Evolutionary conservation across 768 basidiomycete genomes (phyloP).

Genomic region (Mrakia frigida): DNA sequence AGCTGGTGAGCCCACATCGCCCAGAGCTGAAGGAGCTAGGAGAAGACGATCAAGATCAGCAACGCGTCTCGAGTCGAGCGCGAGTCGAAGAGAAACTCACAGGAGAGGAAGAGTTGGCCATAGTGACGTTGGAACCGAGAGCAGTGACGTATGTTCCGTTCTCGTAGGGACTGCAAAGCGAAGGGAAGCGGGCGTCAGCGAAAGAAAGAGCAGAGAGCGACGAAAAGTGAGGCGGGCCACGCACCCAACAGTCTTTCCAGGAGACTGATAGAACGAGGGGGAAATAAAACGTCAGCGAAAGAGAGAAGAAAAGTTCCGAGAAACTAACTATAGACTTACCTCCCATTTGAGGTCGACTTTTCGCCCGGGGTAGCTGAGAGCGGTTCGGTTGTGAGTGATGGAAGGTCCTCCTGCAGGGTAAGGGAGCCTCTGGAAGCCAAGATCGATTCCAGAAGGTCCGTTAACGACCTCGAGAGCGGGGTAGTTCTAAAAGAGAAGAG

Average conservation of each 20-base stretch:
- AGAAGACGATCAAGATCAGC: neutral
- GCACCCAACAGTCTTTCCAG: conserved; percentile 50
- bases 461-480: conserved; percentile 53
- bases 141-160: conserved; percentile 48
- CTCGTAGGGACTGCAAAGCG: conserved; percentile 49
- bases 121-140: conserved; percentile 44
- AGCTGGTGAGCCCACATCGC: conserved; percentile 59
- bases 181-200: no score
- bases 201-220: no score
- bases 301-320: no score
- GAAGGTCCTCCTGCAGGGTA: conserved; percentile 48
- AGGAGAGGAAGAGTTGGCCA: conserved; percentile 42
- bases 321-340: no score
- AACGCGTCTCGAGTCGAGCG: no score
- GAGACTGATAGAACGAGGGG: no score
- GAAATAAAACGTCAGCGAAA: no score
- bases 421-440: conserved; percentile 8
- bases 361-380: conserved; percentile 51
- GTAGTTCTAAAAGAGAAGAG: no score
- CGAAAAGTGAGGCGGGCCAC: no score
- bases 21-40: conserved; percentile 44
- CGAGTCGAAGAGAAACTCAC: conserved; percentile 36
- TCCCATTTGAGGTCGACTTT: conserved; percentile 56
- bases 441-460: conserved; percentile 35
- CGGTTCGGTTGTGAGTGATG: conserved; percentile 55